These are phyloP conservation scores for Metschnikowia anglica DNA, from an alignment of 805 yeast genomes.

Conservation along the genomic window DNA sequence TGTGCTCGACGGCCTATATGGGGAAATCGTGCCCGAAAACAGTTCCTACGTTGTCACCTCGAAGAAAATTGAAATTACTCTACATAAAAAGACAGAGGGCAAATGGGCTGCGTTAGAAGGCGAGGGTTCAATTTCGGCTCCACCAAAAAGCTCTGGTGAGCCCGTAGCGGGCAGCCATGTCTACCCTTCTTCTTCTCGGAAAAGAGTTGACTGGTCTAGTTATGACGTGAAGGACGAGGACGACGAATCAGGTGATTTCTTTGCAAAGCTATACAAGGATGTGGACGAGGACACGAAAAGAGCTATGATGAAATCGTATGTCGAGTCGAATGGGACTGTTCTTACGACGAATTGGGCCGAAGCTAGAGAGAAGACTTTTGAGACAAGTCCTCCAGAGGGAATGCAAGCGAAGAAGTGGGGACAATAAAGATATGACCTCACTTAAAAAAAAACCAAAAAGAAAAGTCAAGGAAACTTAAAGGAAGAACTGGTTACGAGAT, in stretches of 20 bases:
- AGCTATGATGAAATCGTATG: conserved; percentile 96
- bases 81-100: conserved; percentile 44
- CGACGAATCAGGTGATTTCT: conserved; percentile 56
- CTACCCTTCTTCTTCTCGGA: conserved; percentile 67
- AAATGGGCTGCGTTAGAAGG: conserved; percentile 60
- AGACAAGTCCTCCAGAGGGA: conserved; percentile 74
- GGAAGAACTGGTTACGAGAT: background rate
- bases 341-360: conserved; percentile 92
- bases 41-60: conserved; percentile 54
- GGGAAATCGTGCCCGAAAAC: conserved; percentile 46
- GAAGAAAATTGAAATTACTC: conserved; percentile 72
- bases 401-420: conserved; percentile 58
- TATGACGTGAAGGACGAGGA: conserved; percentile 46
- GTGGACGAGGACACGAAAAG: conserved; percentile 85
- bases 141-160: conserved; percentile 2
- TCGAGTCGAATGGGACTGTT: conserved; percentile 93
- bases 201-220: conserved; percentile 66
- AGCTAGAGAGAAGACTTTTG: conserved; percentile 64
- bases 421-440: background rate
- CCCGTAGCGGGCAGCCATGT: conserved; percentile 17
- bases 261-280: conserved; percentile 66
- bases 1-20: conserved; percentile 52
- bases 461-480: background rate
- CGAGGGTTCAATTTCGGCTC: conserved; percentile 16
- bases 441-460: background rate